Evolutionary conservation across 2,329 filamentous ascomycete species (phyloP), one percentile per base, ranked within the genome.

Genomic region (Penicillium sp.): DNA sequence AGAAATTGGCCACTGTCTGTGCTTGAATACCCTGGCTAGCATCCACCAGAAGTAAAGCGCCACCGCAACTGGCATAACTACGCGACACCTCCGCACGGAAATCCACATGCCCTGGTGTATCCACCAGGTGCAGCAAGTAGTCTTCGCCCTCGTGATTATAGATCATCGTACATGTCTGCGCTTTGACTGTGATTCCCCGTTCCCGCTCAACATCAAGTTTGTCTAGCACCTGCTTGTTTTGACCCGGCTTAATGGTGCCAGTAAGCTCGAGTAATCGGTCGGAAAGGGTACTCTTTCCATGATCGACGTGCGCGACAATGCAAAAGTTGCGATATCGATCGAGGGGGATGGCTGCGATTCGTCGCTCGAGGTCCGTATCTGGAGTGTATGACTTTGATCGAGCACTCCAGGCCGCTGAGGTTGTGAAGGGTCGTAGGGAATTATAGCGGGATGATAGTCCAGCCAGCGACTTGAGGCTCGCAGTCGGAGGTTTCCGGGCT

Each of bases 1-100:
- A 97, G 78, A 99, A 99, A 75, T 99, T 99, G 60, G 95, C 95
- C 9, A 99, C 95, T 0, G 95, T 99, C 80, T 99, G 95, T 5
- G 95, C 95, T 78, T 99, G 95, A 2, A 99, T 88, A 46, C 95
- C 95, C 77, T 99, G 95, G 66, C 91, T 96, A 8, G 93, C 95
- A 81, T 99, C 95, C 3, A 99, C 93, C 1, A 99, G 85, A 52
- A 99, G 82, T 59, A 99, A 75, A 1, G 95, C 93, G 50, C 95
- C 96, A 62, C 93, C 93, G 73, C 95, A 99, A 69, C 91, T 96
- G 51, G 93, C 93, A 79, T 99, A 99, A 61, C 92, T 96, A 48
- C 95, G 85, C 33, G 92, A 96, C 11, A 99, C 95, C 76, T 99
- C 95, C 48, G 95, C 95, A 55, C 95, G 86, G 75, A 99, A 99